phyloP scores from a whole-genome alignment of 75 land plant species.

The Ceratopteris richardii region DNA sequence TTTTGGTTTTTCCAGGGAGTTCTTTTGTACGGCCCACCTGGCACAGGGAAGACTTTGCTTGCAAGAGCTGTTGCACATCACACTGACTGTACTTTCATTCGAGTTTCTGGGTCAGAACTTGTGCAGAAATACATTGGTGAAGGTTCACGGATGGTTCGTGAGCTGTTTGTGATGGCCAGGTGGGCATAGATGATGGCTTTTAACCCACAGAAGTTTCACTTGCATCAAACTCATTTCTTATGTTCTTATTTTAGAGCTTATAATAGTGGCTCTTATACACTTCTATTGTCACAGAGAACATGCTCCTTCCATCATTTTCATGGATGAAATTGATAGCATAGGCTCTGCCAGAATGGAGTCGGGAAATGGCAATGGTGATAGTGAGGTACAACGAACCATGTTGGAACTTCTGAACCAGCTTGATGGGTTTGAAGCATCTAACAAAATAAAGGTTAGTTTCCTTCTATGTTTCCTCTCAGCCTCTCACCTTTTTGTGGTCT shows the following conservation, averaged over 20 bases:
- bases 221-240: no score
- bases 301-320: conserved; percentile 96
- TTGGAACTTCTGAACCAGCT: conserved; percentile 93
- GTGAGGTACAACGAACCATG: conserved; percentile 98
- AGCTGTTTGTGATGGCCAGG: conserved; percentile 99
- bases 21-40: conserved; percentile 80
- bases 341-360: conserved; percentile 98
- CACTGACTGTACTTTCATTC: conserved; percentile 93
- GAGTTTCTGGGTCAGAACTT: conserved; percentile 95
- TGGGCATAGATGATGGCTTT: conserved; percentile 8
- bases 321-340: conserved; percentile 99
- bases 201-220: no score
- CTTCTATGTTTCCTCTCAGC: not conserved
- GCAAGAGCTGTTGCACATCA: conserved; percentile 95
- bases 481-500: no score
- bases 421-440: conserved; percentile 98
- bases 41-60: conserved; percentile 75
- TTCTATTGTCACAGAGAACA: conserved; percentile 66
- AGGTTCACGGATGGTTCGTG: conserved; percentile 96
- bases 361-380: conserved; percentile 93
- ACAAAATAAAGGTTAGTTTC: conserved; percentile 72
- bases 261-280: no score
- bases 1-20: conserved; percentile 44
- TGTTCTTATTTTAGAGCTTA: no score
- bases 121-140: conserved; percentile 98